Percentiles rank a stretch among this genome's conserved stretches.
phyloP scores from a whole-genome alignment of 2,329 filamentous ascomycete genomes.

The Xylaria sp. region DNA sequence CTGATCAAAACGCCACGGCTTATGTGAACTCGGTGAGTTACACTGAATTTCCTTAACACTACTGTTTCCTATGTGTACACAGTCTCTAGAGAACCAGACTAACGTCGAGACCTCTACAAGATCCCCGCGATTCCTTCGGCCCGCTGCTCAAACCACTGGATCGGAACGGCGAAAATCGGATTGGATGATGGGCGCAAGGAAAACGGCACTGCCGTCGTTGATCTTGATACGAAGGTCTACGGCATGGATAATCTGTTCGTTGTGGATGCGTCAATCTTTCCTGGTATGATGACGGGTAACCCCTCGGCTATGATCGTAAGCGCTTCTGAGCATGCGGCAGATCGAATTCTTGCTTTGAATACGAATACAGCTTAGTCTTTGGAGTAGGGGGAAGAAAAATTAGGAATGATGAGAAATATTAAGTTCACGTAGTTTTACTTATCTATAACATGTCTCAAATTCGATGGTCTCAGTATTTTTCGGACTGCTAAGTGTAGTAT shows the following conservation, averaged over 20 bases:
- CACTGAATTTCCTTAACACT: neutral
- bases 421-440: neutral
- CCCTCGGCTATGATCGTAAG: slow-evolving; percentile 60
- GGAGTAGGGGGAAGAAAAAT: neutral
- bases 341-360: slow-evolving; percentile 44
- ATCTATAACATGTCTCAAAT: neutral
- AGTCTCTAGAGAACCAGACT: neutral
- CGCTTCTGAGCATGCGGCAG: slow-evolving; percentile 54
- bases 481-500: neutral
- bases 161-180: slow-evolving; percentile 70
- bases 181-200: slow-evolving; percentile 62
- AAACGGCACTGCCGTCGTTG: slow-evolving; percentile 69
- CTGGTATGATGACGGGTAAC: slow-evolving; percentile 75
- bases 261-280: slow-evolving; percentile 75
- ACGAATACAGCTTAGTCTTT: slow-evolving; percentile 1
- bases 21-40: slow-evolving; percentile 58
- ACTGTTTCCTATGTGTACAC: neutral
- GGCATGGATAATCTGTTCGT: slow-evolving; percentile 76
- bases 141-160: slow-evolving; percentile 63
- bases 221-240: slow-evolving; percentile 71
- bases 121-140: slow-evolving; percentile 50
- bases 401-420: neutral
- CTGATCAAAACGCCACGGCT: slow-evolving; percentile 62
- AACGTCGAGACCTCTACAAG: slow-evolving; percentile 39
- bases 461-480: neutral